A percentile compares a stretch with the other conserved stretches of the same genome.
Evolutionary conservation across 257 asterid genomes (phyloP).

Genomic region (Jacaranda copaia): DNA sequence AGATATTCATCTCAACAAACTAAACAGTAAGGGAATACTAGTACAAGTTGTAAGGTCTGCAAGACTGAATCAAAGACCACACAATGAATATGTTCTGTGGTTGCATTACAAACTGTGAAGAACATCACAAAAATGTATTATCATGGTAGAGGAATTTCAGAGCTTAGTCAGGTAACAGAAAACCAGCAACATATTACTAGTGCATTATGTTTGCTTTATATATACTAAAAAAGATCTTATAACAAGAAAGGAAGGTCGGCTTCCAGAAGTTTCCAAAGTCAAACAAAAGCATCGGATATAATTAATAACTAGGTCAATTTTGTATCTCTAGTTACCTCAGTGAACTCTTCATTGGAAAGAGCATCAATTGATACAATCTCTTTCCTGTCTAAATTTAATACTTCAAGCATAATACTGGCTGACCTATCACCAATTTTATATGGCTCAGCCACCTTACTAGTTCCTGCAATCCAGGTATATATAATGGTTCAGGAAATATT

Average conservation of each 20-base stretch:
- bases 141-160: not conserved
- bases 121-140: not conserved
- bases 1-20: not conserved
- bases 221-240: not conserved
- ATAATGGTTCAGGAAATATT: constrained; percentile 17
- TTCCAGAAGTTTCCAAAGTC: constrained; percentile 14
- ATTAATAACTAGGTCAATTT: constrained; percentile 18
- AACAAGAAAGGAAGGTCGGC: not conserved
- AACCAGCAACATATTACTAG: not conserved
- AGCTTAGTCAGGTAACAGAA: constrained; percentile 15
- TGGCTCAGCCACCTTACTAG: constrained; percentile 61
- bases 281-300: constrained; percentile 23
- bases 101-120: not conserved
- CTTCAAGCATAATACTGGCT: constrained; percentile 69
- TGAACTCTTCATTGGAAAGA: constrained; percentile 72
- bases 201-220: not conserved
- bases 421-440: constrained; percentile 68
- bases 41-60: not conserved
- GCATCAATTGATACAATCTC: constrained; percentile 61
- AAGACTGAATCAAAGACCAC: constrained; percentile 1
- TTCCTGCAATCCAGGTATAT: constrained; percentile 52
- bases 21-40: not conserved
- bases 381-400: constrained; percentile 67
- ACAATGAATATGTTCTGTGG: not conserved
- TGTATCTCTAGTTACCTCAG: constrained; percentile 58